Base-by-base conservation (phyloP, 2,329 filamentous ascomycete species). In the Pyrenochaeta sp. region DNA sequence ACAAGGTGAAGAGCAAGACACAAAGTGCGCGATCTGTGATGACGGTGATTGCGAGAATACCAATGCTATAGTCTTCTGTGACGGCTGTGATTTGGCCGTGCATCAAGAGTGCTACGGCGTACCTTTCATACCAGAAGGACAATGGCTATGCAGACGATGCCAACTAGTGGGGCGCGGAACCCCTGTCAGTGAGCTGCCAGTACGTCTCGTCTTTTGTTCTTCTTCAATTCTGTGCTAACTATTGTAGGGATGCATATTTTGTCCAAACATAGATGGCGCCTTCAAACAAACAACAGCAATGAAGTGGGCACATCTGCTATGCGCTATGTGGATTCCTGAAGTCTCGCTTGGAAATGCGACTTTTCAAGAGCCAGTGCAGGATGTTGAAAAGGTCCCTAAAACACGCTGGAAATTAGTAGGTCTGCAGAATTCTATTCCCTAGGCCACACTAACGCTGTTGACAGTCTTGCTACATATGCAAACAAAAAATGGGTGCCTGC, bases 41-140 rank as follows among this genome's bases (percentile, higher is more conserved):
- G 95, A 99, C 70, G 95, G 95, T n/a, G 95, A 99, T 72, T 99
- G 95, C 71, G 95, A 99, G 78, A 99, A 99, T 75, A 96, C 95
- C 18, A 99, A 99, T 71, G 95, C 95, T 1, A 99, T 99, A 69
- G 95, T 99, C 18, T 99, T 99, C 72, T 99, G 95, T 74, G 95
- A 99, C 73, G 95, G 95, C 2, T 99, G 95, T 77, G 96, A 99
- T 76, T 81, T 99, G 45, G 95, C 95, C 3, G 95, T 99, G 9
- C 95, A 99, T 76, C 95, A 99, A 75, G 95, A 99, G 79, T 99
- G 95, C 77, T 99, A 99, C 72, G 95, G 95, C 50, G 95, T 99
- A 41, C 95, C 95, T 1, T 99, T 97, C 75, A 99, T 99, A 62
- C 95, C 95, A 1, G 95, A 99, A 78, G 95, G 95, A 15, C 95